Evolutionary conservation across 768 basidiomycete species (phyloP), one percentile per base, ranked within the genome.

Genomic region (Tremella mesenterica): DNA sequence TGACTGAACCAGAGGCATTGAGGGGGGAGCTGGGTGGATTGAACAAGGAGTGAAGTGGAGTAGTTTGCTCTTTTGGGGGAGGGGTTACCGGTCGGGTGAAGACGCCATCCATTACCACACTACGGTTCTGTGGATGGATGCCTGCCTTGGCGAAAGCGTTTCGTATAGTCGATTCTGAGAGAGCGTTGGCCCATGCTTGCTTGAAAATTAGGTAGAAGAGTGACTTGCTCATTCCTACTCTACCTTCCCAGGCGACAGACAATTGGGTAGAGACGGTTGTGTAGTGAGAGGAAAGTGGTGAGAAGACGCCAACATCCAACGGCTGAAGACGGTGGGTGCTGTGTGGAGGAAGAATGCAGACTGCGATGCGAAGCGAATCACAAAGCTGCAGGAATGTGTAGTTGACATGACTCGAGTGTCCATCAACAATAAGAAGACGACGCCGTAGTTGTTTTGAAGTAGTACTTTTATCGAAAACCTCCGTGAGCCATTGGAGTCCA

Each of bases 271-370:
- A 41, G 38, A 41, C 23, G n/a, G 38, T 41, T n/a, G 38, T 41
- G 38, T 41, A 41, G 4, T n/a, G n/a, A 5, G 38, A 18, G 14
- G 38, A 41, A 6, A 51, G 28, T 23, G 50, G 44, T 16, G 34
- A 48, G 23, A 52, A 47, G 14, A 41, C 33, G 23, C 52, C 43
- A 20, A 53, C 39, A 39, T 56, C 52, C 30, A 33, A 52, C 26
- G 39, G 55, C 31, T 34, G 52, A 20, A 28, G 52, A 28, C 27
- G 48, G 54, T 53, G 57, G 34, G 23, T 52, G 29, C 44, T 39
- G 28, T 48, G 56, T 26, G 45, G 28, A n/a, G 44, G 56, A 16
- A 48, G 31, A 36, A 41, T 21, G n/a, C 48, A 23, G 16, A 46
- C n/a, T 26, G 34, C 29, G 23, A 52, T 52, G 4, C 14, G 12